Percentiles rank a stretch among this genome's conserved stretches.
Conservation (phyloP, 306 rosid species). For the Rosa lucieae region DNA sequence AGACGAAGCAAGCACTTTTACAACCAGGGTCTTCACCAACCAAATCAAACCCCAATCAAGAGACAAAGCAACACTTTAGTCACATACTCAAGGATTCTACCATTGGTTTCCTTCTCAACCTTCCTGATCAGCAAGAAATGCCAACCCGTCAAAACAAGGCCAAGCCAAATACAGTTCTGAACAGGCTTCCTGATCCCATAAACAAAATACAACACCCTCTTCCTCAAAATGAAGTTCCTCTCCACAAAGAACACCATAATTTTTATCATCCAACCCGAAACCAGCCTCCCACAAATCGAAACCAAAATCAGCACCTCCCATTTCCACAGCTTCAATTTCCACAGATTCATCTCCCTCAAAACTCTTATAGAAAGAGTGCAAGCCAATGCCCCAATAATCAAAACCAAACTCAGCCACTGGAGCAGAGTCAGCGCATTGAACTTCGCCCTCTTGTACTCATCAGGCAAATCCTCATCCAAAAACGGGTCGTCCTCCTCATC, state of each 20-base stretch:
- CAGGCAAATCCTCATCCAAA: slow-evolving; percentile 66
- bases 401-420: slow-evolving; percentile 68
- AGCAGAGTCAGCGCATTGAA: slow-evolving; percentile 46
- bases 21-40: slow-evolving; percentile 70
- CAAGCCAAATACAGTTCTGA: slow-evolving; percentile 78
- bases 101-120: slow-evolving; percentile 58
- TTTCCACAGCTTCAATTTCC: slow-evolving; percentile 72
- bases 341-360: slow-evolving; percentile 40
- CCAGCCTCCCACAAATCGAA: slow-evolving; percentile 75
- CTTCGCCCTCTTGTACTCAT: slow-evolving; percentile 38
- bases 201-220: slow-evolving; percentile 75
- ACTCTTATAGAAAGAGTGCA: slow-evolving; percentile 44
- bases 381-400: slow-evolving; percentile 45
- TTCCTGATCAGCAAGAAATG: slow-evolving; percentile 61
- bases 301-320: slow-evolving; percentile 80
- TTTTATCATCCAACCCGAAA: slow-evolving; percentile 73
- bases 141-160: slow-evolving; percentile 78
- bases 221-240: slow-evolving; percentile 71
- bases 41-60: slow-evolving; percentile 67
- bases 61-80: slow-evolving; percentile 65
- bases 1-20: slow-evolving; percentile 79
- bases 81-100: slow-evolving; percentile 34
- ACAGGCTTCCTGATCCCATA: slow-evolving; percentile 75
- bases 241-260: slow-evolving; percentile 63
- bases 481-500: slow-evolving; percentile 85